Evolutionary conservation across 208 protist genomes (phyloP), one percentile per base, ranked within the genome.

Genomic region (Trypanosoma mega): DNA sequence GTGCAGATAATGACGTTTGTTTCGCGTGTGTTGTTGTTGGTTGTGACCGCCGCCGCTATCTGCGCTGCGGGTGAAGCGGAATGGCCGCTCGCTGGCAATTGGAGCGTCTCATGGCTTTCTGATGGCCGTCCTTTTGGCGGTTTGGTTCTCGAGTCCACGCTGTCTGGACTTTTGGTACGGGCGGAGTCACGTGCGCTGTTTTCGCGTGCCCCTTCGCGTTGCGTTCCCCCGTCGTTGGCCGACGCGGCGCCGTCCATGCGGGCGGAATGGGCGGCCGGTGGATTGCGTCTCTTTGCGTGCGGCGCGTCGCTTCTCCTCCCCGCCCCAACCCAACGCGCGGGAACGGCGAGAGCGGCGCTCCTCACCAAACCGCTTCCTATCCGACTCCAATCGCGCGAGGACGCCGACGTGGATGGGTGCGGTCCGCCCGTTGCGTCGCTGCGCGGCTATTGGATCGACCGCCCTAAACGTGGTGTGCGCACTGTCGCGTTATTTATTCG

Each of bases 381-480:
- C n/a, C n/a, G n/a, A n/a, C n/a, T n/a, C n/a, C n/a, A n/a, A n/a
- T n/a, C n/a, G n/a, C n/a, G n/a, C n/a, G n/a, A n/a, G n/a, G n/a
- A n/a, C n/a, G n/a, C n/a, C n/a, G n/a, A n/a, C 5, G 49, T 63
- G 29, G 65, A 59, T 21, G 37, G 23, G 1, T 85, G 79, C 45
- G 31, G 63, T 1, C 27, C 36, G 0, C 65, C 63, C 0, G 51
- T 59, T 39, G 78, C 76, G 50, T 46, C 24, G 0, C 1, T 82
- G 2, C 46, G 9, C 9, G 72, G 73, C 1, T 58, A 76, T 11
- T 62, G 54, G 31, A 9, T 78, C 3, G 55, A 74, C 11, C 30
- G 12, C 11, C 6, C 77, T 20, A 11, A 31, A 20, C 45, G 58
- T 18, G 50, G 58, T 1, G 33, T n/a, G 14, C 37, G 69, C 14